A percentile compares a stretch with the other conserved stretches of the same genome.
These are phyloP conservation scores for Tylopilus subfusipes DNA, from an alignment of 768 basidiomycete genomes.

Conservation along the genomic window DNA sequence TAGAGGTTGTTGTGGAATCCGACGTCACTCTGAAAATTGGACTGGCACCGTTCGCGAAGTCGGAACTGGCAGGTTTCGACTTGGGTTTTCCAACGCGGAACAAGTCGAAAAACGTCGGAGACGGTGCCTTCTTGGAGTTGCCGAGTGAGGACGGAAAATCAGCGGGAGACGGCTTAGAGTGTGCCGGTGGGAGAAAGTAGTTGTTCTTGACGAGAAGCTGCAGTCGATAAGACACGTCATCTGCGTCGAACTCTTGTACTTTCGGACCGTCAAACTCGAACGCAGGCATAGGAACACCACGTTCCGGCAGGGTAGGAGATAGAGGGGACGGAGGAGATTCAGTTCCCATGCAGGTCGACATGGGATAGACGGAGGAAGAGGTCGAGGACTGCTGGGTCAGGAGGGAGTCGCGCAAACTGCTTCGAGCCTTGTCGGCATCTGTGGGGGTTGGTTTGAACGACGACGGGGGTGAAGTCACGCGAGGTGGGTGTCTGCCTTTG, in stretches of 20 bases:
- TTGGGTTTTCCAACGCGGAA: conserved; percentile 67
- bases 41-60: conserved; percentile 32
- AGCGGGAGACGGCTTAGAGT: conserved; percentile 72
- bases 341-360: conserved; percentile 63
- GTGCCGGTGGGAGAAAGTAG: conserved; percentile 86
- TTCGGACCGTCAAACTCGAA: conserved; percentile 48
- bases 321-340: conserved; percentile 64
- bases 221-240: conserved; percentile 83
- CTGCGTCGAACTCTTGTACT: conserved; percentile 53
- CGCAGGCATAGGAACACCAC: conserved; percentile 43
- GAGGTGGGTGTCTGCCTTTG: conserved; percentile 34
- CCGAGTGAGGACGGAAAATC: conserved; percentile 49
- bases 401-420: conserved; percentile 52
- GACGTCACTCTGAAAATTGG: conserved; percentile 63
- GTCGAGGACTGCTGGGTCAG: conserved; percentile 62
- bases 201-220: conserved; percentile 82
- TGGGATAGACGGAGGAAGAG: conserved; percentile 78
- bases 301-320: conserved; percentile 45
- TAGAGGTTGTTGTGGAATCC: conserved; percentile 53
- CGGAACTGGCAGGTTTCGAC: conserved; percentile 58
- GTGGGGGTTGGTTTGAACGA: conserved; percentile 28
- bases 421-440: conserved; percentile 41
- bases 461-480: conserved; percentile 35
- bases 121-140: conserved; percentile 42
- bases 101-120: conserved; percentile 60